Evolutionary conservation across 2,329 filamentous ascomycete genomes (phyloP).

Genomic region (Diplocarpon rosae): DNA sequence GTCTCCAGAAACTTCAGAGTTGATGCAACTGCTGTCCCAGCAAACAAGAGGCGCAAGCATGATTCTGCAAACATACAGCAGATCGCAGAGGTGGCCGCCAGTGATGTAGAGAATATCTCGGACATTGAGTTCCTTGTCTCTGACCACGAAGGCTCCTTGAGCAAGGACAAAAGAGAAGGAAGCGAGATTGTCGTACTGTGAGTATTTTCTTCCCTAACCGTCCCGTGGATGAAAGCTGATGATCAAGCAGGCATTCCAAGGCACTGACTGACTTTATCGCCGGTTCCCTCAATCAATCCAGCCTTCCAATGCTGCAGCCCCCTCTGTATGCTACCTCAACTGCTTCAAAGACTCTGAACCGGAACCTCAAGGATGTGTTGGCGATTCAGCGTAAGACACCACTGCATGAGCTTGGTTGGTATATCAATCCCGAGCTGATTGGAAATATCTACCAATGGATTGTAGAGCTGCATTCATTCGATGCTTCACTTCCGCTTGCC

Average conservation of each 20-base stretch:
- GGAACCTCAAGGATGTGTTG: conserved; percentile 53
- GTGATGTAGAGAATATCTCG: conserved; percentile 23
- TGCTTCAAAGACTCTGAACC: conserved; percentile 52
- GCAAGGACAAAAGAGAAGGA: conserved; percentile 7
- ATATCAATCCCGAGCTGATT: conserved; percentile 50
- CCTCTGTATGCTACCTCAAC: conserved; percentile 52
- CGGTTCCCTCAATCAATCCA: conserved; percentile 49
- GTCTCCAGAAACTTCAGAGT: conserved; percentile 21
- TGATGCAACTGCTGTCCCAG: conserved; percentile 2
- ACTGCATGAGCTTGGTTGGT: conserved; percentile 67
- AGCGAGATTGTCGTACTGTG: background rate
- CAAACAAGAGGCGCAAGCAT: conserved; percentile 6
- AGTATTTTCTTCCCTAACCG: background rate
- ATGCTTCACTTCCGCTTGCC: conserved; percentile 54
- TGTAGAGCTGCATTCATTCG: conserved; percentile 78
- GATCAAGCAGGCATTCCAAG: background rate
- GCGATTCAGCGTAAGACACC: conserved; percentile 51
- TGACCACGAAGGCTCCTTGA: conserved; percentile 22
- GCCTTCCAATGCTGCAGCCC: conserved; percentile 51
- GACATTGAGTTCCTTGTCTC: conserved; percentile 32
- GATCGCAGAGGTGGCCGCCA: conserved; percentile 1
- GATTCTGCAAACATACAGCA: background rate
- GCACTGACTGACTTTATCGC: conserved; percentile 51
- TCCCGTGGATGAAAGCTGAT: background rate
- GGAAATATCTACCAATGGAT: conserved; percentile 77